Percentiles rank a stretch among this genome's conserved stretches.
phyloP scores from a whole-genome alignment of 2,329 filamentous ascomycete genomes.

The Hymenoscyphus salicellus region DNA sequence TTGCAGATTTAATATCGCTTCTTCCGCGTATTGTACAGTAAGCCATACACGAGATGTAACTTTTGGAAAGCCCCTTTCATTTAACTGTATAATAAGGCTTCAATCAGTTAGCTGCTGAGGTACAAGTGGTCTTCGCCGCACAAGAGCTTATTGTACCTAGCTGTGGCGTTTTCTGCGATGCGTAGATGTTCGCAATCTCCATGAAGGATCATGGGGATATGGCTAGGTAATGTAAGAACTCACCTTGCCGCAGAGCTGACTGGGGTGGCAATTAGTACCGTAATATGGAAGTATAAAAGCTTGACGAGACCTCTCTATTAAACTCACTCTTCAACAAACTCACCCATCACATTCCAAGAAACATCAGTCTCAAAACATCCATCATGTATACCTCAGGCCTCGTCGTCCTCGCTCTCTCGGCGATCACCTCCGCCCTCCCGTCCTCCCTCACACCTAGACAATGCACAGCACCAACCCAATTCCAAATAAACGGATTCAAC shows the following conservation, averaged over 20 bases:
- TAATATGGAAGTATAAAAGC: neutral
- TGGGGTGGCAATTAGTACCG: conserved; percentile 2
- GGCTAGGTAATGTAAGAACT: neutral
- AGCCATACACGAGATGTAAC: neutral
- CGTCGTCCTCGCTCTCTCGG: conserved; percentile 9
- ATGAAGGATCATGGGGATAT: neutral
- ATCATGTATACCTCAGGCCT: conserved; percentile 6
- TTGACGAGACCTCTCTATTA: neutral
- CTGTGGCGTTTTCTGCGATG: conserved; percentile 1
- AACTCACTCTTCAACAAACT: neutral
- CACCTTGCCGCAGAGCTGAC: neutral
- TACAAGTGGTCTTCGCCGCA: neutral
- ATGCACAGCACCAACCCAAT: conserved; percentile 14
- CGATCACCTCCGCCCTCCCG: conserved; percentile 16
- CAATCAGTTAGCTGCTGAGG: neutral
- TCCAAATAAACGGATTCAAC: conserved; percentile 22
- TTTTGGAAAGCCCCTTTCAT: neutral
- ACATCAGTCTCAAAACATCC: neutral
- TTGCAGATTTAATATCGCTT: neutral
- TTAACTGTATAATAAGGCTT: neutral
- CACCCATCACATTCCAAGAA: neutral
- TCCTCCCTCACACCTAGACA: neutral
- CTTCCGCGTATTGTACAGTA: neutral
- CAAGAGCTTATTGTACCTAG: neutral
- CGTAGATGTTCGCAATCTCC: neutral